These are phyloP conservation scores for Verbena officinalis DNA, from an alignment of 257 asterid genomes.

Conservation along the genomic window DNA sequence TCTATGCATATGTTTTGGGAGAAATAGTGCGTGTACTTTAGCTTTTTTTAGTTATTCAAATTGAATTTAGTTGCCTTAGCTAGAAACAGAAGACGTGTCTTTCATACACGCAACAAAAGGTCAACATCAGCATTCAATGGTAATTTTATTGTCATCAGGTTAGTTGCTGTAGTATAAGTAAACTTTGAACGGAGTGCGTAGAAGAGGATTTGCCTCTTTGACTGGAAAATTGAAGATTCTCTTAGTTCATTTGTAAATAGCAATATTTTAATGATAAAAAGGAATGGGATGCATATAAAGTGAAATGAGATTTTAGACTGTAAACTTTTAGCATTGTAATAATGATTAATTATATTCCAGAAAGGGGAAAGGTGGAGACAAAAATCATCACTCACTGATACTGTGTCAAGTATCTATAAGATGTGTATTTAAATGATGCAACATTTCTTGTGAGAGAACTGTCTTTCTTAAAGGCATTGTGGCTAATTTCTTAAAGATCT, in stretches of 20 bases:
- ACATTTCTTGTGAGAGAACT: too few relatives aligned
- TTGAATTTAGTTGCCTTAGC: background rate
- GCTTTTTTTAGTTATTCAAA: background rate
- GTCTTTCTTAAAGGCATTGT: slow-evolving; percentile 1
- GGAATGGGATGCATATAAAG: background rate
- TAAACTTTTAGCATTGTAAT: background rate
- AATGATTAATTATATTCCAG: slow-evolving; percentile 2
- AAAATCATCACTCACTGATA: background rate
- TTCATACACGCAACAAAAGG: background rate
- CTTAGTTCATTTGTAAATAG: background rate
- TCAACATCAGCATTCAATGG: background rate
- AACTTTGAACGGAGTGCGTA: background rate
- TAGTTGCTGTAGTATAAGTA: background rate
- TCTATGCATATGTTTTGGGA: background rate
- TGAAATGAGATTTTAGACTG: background rate
- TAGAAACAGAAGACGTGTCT: background rate
- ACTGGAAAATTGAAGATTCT: background rate
- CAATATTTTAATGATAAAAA: background rate
- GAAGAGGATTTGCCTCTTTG: background rate
- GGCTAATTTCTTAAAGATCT: background rate
- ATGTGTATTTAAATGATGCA: too few relatives aligned
- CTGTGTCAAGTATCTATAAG: too few relatives aligned
- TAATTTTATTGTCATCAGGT: background rate
- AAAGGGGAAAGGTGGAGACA: background rate
- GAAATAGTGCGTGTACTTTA: background rate